A percentile compares a stretch with the other conserved stretches of the same genome.
These are phyloP conservation scores for Alternaria sp. DNA, from an alignment of 2,329 filamentous ascomycete genomes.

Conservation along the genomic window DNA sequence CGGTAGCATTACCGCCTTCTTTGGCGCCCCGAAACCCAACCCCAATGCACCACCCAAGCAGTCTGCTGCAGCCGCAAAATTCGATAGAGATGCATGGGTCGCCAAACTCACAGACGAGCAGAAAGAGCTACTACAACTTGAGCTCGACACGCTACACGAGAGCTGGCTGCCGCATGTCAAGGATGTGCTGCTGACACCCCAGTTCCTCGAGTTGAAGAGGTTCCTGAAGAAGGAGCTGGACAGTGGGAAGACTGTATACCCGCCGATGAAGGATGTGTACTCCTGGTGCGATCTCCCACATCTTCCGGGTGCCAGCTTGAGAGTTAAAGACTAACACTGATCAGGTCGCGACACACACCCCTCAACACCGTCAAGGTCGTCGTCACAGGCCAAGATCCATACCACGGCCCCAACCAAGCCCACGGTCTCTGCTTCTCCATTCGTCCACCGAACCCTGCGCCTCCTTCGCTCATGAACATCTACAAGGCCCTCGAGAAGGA, in stretches of 20 bases:
- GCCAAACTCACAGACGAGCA: constrained; percentile 79
- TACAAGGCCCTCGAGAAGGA: constrained; percentile 87
- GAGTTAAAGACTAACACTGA: constrained; percentile 3
- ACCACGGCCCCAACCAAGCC: constrained; percentile 94
- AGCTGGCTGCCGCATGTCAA: constrained; percentile 91
- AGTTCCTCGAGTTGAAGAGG: constrained; percentile 86
- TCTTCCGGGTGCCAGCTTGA: not conserved
- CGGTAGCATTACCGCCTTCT: constrained; percentile 87
- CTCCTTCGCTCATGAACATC: constrained; percentile 91
- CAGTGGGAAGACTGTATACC: constrained; percentile 80
- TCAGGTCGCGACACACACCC: constrained; percentile 91
- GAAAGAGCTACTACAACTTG: constrained; percentile 78
- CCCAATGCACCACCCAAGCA: constrained; percentile 24
- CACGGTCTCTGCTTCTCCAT: constrained; percentile 97
- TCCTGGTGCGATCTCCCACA: constrained; percentile 71
- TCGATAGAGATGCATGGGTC: constrained; percentile 93
- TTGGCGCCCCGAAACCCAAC: constrained; percentile 65
- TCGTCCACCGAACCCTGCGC: constrained; percentile 83
- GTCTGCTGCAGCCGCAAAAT: constrained; percentile 53
- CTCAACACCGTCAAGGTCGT: constrained; percentile 89
- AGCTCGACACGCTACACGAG: constrained; percentile 90
- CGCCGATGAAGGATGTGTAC: constrained; percentile 87
- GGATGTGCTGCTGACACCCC: constrained; percentile 77
- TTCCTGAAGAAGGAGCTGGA: constrained; percentile 82
- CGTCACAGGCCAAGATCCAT: constrained; percentile 94